These are phyloP conservation scores for Botryococcus braunii DNA, from an alignment of 163 green algal species.

Conservation along the genomic window DNA sequence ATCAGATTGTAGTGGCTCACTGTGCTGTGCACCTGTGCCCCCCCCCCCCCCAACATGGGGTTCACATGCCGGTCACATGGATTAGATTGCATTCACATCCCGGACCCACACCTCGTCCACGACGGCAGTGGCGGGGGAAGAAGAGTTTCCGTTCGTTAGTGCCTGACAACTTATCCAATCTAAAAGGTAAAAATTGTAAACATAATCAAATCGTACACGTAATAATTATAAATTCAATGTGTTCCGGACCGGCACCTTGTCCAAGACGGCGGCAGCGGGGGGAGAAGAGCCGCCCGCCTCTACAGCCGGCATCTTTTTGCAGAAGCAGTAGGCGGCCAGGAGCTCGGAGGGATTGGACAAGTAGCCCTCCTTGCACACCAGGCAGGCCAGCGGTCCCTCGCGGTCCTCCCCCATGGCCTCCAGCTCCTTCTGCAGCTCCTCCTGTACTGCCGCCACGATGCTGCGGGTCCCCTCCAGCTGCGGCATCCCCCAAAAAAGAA, in stretches of 20 bases:
- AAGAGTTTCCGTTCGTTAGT: background rate
- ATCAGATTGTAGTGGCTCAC: constrained; percentile 66
- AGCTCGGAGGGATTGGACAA: constrained; percentile 26
- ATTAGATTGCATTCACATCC: background rate
- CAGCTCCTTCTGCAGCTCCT: too few relatives aligned
- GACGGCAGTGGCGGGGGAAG: background rate
- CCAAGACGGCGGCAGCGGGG: too few relatives aligned
- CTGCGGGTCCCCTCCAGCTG: too few relatives aligned
- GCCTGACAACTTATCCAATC: background rate
- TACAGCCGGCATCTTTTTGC: constrained; percentile 4
- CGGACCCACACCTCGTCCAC: too few relatives aligned
- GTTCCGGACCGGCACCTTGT: too few relatives aligned
- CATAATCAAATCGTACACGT: too few relatives aligned
- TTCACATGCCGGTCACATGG: background rate
- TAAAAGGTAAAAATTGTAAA: constrained; percentile 1
- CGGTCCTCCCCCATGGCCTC: constrained; percentile 31
- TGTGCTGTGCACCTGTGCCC: constrained; percentile 24
- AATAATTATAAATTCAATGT: too few relatives aligned
- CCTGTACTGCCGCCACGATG: too few relatives aligned
- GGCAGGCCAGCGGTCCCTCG: constrained; percentile 20
- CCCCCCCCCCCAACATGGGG: background rate
- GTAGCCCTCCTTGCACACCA: constrained; percentile 61
- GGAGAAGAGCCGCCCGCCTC: too few relatives aligned
- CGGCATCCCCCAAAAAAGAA: too few relatives aligned
- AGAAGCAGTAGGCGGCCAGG: constrained; percentile 47